Conservation (phyloP, 2,329 filamentous ascomycete genomes). For the Pseudopithomyces maydicus region DNA sequence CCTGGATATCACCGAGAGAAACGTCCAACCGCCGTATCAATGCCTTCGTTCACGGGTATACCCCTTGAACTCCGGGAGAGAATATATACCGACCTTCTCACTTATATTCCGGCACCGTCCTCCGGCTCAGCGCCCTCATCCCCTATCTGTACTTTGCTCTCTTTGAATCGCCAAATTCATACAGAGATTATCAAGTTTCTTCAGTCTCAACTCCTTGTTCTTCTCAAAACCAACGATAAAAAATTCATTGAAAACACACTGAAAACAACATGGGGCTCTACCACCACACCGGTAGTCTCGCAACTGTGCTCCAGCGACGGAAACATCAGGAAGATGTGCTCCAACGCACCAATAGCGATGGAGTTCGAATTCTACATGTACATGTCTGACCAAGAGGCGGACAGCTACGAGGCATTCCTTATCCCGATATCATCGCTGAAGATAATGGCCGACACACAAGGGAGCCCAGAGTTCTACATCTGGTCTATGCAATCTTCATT, state of each 20-base stretch:
- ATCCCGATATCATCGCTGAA: slow-evolving; percentile 2
- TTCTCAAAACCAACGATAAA: slow-evolving; percentile 9
- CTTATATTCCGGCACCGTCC: background rate
- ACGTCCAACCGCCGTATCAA: background rate
- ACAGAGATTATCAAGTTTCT: slow-evolving; percentile 5
- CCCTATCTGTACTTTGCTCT: slow-evolving; percentile 8
- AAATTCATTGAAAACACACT: background rate
- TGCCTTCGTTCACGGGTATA: background rate
- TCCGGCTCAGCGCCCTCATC: slow-evolving; percentile 1
- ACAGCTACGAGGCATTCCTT: slow-evolving; percentile 3
- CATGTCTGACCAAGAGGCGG: background rate
- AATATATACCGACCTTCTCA: slow-evolving; percentile 8
- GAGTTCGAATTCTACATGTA: slow-evolving; percentile 7
- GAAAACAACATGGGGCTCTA: background rate
- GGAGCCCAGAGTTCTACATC: background rate
- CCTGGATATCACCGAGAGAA: too few relatives aligned
- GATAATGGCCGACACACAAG: background rate
- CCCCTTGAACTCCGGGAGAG: slow-evolving; percentile 10
- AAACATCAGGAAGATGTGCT: background rate
- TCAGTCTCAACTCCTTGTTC: slow-evolving; percentile 2
- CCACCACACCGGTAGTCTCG: slow-evolving; percentile 5
- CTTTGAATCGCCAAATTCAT: slow-evolving; percentile 6
- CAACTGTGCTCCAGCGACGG: slow-evolving; percentile 6
- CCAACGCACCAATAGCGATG: slow-evolving; percentile 9
- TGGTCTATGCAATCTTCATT: background rate